phyloP scores from a whole-genome alignment of 257 asterid species.

The Avicennia marina region DNA sequence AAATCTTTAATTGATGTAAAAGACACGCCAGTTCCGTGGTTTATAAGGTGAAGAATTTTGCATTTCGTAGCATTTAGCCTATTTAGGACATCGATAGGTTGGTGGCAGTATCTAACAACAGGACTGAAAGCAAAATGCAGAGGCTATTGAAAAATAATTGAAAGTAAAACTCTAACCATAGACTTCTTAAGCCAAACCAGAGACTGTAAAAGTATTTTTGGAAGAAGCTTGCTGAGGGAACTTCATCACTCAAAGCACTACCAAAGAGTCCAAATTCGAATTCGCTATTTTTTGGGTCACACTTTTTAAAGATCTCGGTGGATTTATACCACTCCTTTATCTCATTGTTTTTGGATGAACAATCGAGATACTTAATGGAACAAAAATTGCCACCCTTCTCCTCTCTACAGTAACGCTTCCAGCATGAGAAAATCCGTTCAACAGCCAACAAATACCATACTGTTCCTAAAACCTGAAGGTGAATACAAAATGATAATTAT shows the following conservation, averaged over 20 bases:
- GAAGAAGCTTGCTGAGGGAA: slow-evolving; percentile 40
- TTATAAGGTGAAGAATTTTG: too few species aligned
- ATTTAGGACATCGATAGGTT: too few species aligned
- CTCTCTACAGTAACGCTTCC: slow-evolving; percentile 47
- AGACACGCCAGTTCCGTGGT: too few species aligned
- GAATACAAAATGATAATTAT: slow-evolving; percentile 1
- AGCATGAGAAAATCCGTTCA: slow-evolving; percentile 69
- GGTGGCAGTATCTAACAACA: too few species aligned
- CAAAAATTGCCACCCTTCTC: slow-evolving; percentile 36
- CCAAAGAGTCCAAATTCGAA: slow-evolving; percentile 67
- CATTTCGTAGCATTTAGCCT: too few species aligned
- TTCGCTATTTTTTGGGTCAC: slow-evolving; percentile 30
- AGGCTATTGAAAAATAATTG: neutral
- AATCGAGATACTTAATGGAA: slow-evolving; percentile 41
- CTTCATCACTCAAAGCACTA: slow-evolving; percentile 51
- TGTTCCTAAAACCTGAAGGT: slow-evolving; percentile 62
- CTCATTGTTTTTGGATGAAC: slow-evolving; percentile 18
- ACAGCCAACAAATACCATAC: slow-evolving; percentile 82
- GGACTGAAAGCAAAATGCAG: too few species aligned
- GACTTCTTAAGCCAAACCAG: slow-evolving; percentile 80
- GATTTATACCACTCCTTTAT: slow-evolving; percentile 38
- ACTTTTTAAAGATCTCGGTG: slow-evolving; percentile 40
- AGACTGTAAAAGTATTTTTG: slow-evolving; percentile 73
- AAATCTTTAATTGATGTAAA: too few species aligned
- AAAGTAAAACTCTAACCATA: slow-evolving; percentile 37